Conservation (phyloP, 2,329 filamentous ascomycete genomes). For the Cryoendolithus antarcticus region DNA sequence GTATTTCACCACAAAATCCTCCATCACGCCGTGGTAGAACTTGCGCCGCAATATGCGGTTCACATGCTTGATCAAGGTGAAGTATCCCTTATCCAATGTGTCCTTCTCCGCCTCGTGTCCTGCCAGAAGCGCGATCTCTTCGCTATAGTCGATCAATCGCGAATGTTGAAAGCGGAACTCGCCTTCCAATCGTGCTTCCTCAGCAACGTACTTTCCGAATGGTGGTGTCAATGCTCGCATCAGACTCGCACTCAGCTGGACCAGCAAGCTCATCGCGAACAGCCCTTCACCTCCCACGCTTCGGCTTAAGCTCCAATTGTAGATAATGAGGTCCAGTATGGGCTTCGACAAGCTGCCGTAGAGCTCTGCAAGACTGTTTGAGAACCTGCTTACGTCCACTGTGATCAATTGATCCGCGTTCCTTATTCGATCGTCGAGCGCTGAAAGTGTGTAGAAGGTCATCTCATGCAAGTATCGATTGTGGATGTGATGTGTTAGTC, state of each 20-base stretch:
- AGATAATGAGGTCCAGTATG: conserved; percentile 87
- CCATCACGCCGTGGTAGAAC: conserved; percentile 98
- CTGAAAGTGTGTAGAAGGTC: conserved; percentile 94
- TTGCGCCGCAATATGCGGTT: conserved; percentile 84
- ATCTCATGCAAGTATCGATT: conserved; percentile 93
- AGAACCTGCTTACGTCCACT: conserved; percentile 92
- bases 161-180: conserved; percentile 96
- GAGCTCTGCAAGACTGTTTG: conserved; percentile 83
- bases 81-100: conserved; percentile 94
- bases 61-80: conserved; percentile 97
- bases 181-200: conserved; percentile 86
- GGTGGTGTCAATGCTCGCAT: conserved; percentile 93
- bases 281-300: conserved; percentile 94
- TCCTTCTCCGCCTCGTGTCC: conserved; percentile 94
- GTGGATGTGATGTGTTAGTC: conserved; percentile 89
- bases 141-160: conserved; percentile 85
- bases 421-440: conserved; percentile 93
- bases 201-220: conserved; percentile 94
- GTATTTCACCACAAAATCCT: conserved; percentile 99
- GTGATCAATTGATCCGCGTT: conserved; percentile 96
- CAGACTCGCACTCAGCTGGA: conserved; percentile 81
- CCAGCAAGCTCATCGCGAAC: conserved; percentile 86
- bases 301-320: conserved; percentile 85
- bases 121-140: conserved; percentile 84
- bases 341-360: conserved; percentile 97